phyloP scores from a whole-genome alignment of 176 grass and related monocot species.

The Musa itinerans region DNA sequence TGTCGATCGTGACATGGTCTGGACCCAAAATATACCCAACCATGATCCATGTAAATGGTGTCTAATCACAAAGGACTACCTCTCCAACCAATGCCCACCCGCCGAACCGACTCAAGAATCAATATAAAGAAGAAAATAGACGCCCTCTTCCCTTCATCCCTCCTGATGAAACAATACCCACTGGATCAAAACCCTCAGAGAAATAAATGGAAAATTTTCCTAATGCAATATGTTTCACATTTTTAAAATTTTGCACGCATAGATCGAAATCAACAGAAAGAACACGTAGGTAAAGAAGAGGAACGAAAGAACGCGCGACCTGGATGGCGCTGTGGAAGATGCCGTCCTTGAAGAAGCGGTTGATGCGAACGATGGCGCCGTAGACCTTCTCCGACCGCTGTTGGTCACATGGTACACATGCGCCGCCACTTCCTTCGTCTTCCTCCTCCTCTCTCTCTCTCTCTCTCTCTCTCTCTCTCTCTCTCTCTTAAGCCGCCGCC shows the following conservation, averaged over 20 bases:
- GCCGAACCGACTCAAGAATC: no score
- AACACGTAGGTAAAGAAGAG: not conserved
- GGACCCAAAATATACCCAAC: no score
- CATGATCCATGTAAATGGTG: no score
- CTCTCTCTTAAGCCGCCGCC: no score
- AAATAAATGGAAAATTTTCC: no score
- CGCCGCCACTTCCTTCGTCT: conserved; percentile 33
- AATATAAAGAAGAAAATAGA: not conserved
- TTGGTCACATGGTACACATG: conserved; percentile 43
- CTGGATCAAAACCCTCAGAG: not conserved
- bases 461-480: not conserved
- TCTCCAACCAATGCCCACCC: no score
- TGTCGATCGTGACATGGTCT: no score
- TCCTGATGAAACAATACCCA: not conserved
- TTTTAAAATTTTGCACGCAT: no score
- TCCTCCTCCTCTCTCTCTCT: not conserved
- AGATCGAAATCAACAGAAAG: not conserved
- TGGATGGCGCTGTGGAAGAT: conserved; percentile 60
- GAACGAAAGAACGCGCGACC: conserved; percentile 12
- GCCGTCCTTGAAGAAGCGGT: conserved; percentile 51
- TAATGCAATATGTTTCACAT: no score
- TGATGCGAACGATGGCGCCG: conserved; percentile 41
- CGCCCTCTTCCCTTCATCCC: no score
- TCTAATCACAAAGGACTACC: no score
- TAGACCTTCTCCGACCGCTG: conserved; percentile 24